These are phyloP conservation scores for Micractinium conductrix DNA, from an alignment of 139 green algal species.

Conservation along the genomic window DNA sequence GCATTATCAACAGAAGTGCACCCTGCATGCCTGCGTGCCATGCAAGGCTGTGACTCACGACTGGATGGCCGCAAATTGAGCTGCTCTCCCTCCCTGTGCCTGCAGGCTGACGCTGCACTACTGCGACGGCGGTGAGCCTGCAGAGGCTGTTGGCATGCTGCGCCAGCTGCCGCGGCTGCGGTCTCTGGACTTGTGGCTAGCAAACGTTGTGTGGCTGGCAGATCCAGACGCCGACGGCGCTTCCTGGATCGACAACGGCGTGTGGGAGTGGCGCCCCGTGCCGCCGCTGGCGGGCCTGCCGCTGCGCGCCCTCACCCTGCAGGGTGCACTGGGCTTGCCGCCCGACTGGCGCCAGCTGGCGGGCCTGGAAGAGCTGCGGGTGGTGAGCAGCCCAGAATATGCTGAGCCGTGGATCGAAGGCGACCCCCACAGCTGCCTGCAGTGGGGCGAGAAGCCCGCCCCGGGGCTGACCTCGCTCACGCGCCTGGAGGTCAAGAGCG, in stretches of 20 bases:
- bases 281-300: constrained; percentile 7
- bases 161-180: background rate
- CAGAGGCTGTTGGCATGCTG: background rate
- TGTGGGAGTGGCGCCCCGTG: background rate
- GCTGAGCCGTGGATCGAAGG: background rate
- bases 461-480: background rate
- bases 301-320: background rate
- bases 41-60: background rate
- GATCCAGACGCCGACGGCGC: background rate
- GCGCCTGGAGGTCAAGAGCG: constrained; percentile 2
- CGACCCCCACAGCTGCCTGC: background rate
- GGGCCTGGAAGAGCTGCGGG: background rate
- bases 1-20: background rate
- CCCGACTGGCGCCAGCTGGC: constrained; percentile 4
- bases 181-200: background rate
- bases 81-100: background rate
- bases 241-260: background rate
- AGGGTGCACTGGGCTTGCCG: background rate
- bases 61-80: background rate
- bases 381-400: background rate
- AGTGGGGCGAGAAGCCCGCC: background rate
- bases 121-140: background rate
- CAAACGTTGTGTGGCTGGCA: background rate
- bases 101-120: background rate
- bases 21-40: background rate